Percentiles rank a stretch among this genome's conserved stretches.
These are phyloP conservation scores for Candida patagonica DNA, from an alignment of 805 yeast species.

Conservation along the genomic window DNA sequence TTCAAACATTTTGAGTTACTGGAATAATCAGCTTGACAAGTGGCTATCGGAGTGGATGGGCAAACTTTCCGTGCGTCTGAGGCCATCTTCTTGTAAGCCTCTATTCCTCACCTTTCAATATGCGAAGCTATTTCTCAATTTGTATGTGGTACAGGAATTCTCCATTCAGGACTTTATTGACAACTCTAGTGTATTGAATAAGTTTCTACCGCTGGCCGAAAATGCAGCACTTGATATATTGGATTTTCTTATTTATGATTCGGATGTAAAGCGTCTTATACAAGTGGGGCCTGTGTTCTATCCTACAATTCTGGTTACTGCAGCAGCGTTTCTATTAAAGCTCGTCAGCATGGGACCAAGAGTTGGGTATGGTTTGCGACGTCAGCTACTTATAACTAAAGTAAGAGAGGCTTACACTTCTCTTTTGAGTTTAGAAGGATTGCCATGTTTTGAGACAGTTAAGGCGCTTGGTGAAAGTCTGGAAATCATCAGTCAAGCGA, in stretches of 20 bases:
- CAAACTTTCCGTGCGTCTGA: slow-evolving; percentile 12
- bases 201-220: slow-evolving; percentile 14
- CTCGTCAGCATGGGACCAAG: slow-evolving; percentile 10
- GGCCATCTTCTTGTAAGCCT: slow-evolving; percentile 18
- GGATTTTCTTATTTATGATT: slow-evolving; percentile 15
- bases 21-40: slow-evolving; percentile 17
- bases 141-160: slow-evolving; percentile 8
- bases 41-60: slow-evolving; percentile 19
- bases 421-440: slow-evolving; percentile 1
- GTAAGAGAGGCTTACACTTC: slow-evolving; percentile 8
- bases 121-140: slow-evolving; percentile 16
- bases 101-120: slow-evolving; percentile 17
- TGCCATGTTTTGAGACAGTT: slow-evolving; percentile 14
- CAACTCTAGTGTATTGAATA: not conserved
- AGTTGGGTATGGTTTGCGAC: slow-evolving; percentile 6
- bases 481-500: slow-evolving; percentile 4
- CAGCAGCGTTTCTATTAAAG: slow-evolving; percentile 17
- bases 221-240: slow-evolving; percentile 17
- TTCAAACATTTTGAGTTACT: slow-evolving; percentile 9
- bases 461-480: slow-evolving; percentile 13
- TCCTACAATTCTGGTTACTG: slow-evolving; percentile 19
- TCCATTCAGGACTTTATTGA: slow-evolving; percentile 2
- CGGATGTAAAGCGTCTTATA: slow-evolving; percentile 16
- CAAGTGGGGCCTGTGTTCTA: slow-evolving; percentile 18
- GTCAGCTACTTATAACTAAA: slow-evolving; percentile 5